These are phyloP conservation scores for Chalciporus sp. DNA, from an alignment of 1,284 basidiomycete genomes.

Conservation along the genomic window DNA sequence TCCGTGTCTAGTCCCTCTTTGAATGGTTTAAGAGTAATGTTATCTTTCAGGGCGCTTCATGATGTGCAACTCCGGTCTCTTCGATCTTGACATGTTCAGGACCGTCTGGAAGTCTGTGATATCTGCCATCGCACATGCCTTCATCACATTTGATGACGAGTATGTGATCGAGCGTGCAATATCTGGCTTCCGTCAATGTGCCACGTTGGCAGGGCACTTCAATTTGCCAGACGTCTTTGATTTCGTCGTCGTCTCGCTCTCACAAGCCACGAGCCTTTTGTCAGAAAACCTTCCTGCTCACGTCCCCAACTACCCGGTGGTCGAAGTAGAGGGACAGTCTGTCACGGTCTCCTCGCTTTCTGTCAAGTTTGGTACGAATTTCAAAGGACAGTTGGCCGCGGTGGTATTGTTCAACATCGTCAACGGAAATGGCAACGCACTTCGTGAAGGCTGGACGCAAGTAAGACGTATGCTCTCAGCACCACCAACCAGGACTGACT, in stretches of 20 bases:
- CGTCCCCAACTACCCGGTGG: constrained; percentile 83
- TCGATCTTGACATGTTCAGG: constrained; percentile 94
- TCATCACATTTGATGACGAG: constrained; percentile 96
- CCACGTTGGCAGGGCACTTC: constrained; percentile 89
- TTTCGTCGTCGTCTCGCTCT: constrained; percentile 91
- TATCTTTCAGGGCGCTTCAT: constrained; percentile 66
- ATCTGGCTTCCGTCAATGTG: constrained; percentile 94
- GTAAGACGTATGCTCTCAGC: constrained; percentile 41
- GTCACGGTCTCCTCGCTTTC: constrained; percentile 92
- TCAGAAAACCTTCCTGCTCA: constrained; percentile 73
- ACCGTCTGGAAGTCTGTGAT: constrained; percentile 91
- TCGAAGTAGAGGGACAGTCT: constrained; percentile 91
- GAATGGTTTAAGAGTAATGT: constrained; percentile 7
- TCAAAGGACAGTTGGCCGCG: constrained; percentile 95
- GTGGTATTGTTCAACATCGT: constrained; percentile 98
- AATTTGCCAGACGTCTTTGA: constrained; percentile 95
- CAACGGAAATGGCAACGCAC: constrained; percentile 93
- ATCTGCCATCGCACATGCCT: constrained; percentile 89
- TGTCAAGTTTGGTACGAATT: constrained; percentile 92
- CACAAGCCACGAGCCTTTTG: constrained; percentile 83
- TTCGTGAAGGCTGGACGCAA: constrained; percentile 93
- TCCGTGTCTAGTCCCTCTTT: constrained; percentile 35
- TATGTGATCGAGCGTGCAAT: constrained; percentile 95
- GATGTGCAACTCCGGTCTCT: constrained; percentile 75
- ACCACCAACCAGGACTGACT: constrained; percentile 4